Base-by-base conservation (phyloP, 1,139 yeast species). In the Nakaseomyces kungkrabaensis region DNA sequence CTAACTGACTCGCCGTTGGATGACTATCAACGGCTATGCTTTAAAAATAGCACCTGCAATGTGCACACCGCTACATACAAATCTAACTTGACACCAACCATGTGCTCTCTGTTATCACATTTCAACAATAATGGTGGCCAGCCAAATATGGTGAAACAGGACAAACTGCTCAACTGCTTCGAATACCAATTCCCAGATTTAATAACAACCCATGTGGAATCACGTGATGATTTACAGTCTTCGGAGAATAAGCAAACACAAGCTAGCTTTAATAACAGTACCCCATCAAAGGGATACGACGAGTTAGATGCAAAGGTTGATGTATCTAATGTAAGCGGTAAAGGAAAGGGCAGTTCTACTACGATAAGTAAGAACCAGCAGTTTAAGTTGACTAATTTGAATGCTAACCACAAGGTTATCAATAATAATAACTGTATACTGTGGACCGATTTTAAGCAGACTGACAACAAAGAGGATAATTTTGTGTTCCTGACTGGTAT, bases 401-500 rank as follows among this genome's bases (percentile, higher is more conserved):
- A 58, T 48, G 57, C 61, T 47, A 54, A 54, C 41, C 50, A 50
- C 34, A 55, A 53, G 36, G 52, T 59, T 31, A 60, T 64, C 47
- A 63, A 63, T 45, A 61, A 61, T 10, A 59, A 66, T 52, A 77
- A 79, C 56, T 79, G 88, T 79, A 77, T 90, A 52, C 81, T 88
- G 54, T 89, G 97, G 97, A 32, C 45, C 13, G 31, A 43, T 24
- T 32, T 41, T 34, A 9, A 29, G 8, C 33, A 41, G 34, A 41
- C 22, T 6, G 38, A 34, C 1, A 96, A 87, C 65, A 82, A 84
- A 63, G 79, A 77, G 59, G 82, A 94, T 0, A 96, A 97, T 0
- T 84, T 81, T 65, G 96, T 89, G 8, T 96, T 88, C 64, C 74
- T 89, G 51, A 89, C 97, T 0, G 96, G 96, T 0, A 74, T 89